Conservation (phyloP, 331 rosid genomes). For the Malus hybrid region DNA sequence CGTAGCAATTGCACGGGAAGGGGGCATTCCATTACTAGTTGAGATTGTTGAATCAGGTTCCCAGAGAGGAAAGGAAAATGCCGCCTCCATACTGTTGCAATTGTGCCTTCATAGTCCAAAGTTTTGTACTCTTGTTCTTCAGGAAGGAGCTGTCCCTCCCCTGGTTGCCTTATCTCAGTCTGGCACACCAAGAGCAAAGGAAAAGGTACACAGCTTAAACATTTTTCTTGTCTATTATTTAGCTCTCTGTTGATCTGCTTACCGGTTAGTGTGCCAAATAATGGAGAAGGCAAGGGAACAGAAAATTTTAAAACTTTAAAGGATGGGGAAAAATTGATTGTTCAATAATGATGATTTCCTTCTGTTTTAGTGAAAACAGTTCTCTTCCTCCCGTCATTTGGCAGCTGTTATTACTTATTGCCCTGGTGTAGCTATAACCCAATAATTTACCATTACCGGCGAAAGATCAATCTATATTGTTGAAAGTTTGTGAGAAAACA, state of each 20-base stretch:
- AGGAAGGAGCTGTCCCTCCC: constrained; percentile 99
- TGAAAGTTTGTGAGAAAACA: background rate
- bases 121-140: constrained; percentile 77
- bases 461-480: background rate
- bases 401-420: background rate
- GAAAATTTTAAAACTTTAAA: background rate
- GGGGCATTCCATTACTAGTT: constrained; percentile 75
- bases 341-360: background rate
- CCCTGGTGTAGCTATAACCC: background rate
- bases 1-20: constrained; percentile 51
- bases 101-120: constrained; percentile 71
- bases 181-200: constrained; percentile 86
- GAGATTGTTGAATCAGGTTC: constrained; percentile 82
- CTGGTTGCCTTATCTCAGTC: constrained; percentile 82
- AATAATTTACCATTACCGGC: background rate
- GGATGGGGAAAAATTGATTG: background rate
- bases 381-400: background rate
- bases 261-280: background rate
- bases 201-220: constrained; percentile 55
- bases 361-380: background rate
- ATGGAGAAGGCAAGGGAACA: background rate
- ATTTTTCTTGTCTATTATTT: background rate
- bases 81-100: constrained; percentile 76
- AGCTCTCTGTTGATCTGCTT: background rate
- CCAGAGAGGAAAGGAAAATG: constrained; percentile 88